Base-by-base conservation (phyloP, 768 basidiomycete species). In the Termitomyces sp. region DNA sequence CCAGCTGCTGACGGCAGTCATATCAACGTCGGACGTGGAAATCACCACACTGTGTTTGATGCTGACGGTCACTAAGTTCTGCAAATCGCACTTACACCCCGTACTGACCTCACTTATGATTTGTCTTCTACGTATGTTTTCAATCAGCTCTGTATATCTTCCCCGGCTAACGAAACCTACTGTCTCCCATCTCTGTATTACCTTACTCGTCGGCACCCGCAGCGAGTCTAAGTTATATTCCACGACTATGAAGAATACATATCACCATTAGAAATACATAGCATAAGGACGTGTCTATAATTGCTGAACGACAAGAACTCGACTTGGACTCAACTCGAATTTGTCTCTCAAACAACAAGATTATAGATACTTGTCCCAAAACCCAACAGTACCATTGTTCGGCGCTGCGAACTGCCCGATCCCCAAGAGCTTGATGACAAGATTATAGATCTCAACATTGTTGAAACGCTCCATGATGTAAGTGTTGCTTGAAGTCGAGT, bases 391-490 rank as follows among this genome's bases (percentile, higher is more conserved):
- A 29, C 92, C 93, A 63, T 95, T 95, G 47, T 80, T 92, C 18
- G 69, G 64, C 31, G 86, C 87, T 9, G 81, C 79, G 51, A 71
- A 72, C 9, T 73, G 64, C 62, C 81, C 77, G 36, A 91, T 81
- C 7, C 83, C 87, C 29, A 94, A 73, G 39, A 95, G 73, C 67
- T 84, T 88, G 74, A 85, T 81, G 55, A 94, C 78, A 22, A 96
- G 84, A 60, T 86, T 87, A 69, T 95, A 95, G 29, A 97, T 73
- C 72, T 96, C 85, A 39, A 94, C 83, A 62, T 95, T 96, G 66
- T 78, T 71, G 73, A 96, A 95, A n/a, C 84, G 83, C 31, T 90
- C 78, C 77, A 94, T 88, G 56, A 92, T 78, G 65, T 87, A 90
- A 13, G 80, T 76, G 62, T 83, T 82, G 53, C 85, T 76, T 4